Evolutionary conservation across 352 stramenopile genomes (phyloP).

Genomic region (Phytophthora brassicae): DNA sequence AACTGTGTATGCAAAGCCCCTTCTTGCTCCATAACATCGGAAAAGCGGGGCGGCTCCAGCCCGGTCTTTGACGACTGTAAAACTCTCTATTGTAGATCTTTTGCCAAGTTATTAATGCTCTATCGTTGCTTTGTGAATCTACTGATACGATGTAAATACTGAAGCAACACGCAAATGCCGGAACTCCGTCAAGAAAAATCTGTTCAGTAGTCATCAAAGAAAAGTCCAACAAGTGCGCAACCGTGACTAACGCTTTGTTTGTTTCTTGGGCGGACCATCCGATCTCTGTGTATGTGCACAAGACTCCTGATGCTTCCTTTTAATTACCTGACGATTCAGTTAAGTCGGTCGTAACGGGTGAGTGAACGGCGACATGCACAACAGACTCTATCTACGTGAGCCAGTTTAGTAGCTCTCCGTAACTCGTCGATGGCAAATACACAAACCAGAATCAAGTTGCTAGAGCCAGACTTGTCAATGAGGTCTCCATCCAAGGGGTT

Average conservation of each 20-base stretch:
- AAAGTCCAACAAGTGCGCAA: slow-evolving; percentile 9
- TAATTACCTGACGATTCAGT: slow-evolving; percentile 22
- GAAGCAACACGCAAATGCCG: slow-evolving; percentile 24
- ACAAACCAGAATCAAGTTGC: slow-evolving; percentile 15
- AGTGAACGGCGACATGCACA: slow-evolving; percentile 4
- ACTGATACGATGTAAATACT: too few species aligned
- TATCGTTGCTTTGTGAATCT: slow-evolving; percentile 15
- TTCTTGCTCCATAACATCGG: slow-evolving; percentile 28
- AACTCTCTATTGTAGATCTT: slow-evolving; percentile 18
- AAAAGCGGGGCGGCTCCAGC: slow-evolving; percentile 17
- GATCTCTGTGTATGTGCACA: neutral
- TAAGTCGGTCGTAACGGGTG: slow-evolving; percentile 13
- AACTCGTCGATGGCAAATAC: slow-evolving; percentile 12
- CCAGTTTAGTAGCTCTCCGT: slow-evolving; percentile 15
- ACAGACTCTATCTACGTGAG: slow-evolving; percentile 15
- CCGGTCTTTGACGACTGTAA: slow-evolving; percentile 20
- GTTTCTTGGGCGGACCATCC: slow-evolving; percentile 23
- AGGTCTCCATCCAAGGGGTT: too few species aligned
- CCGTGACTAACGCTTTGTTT: slow-evolving; percentile 19
- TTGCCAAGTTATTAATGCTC: slow-evolving; percentile 4
- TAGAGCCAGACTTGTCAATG: slow-evolving; percentile 27
- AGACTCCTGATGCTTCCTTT: too few species aligned
- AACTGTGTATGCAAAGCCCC: slow-evolving; percentile 21
- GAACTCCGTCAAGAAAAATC: slow-evolving; percentile 11
- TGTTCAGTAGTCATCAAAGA: slow-evolving; percentile 19